Evolutionary conservation across 768 basidiomycete genomes (phyloP), one percentile per base, ranked within the genome.

Genomic region (Pleurotus tuber-regium): DNA sequence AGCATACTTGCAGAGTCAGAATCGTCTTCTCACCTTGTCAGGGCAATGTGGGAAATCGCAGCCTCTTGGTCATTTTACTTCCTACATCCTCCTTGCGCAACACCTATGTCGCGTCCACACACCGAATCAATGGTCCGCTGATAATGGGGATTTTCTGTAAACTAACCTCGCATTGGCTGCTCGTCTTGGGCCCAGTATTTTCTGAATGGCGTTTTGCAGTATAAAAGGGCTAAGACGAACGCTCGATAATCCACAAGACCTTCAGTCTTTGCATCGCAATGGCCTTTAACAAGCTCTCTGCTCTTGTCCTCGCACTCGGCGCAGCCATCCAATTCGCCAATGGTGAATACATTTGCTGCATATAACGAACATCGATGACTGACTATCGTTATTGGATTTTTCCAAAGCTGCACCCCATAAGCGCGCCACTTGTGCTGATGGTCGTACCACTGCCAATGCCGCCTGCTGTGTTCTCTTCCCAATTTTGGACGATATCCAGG

Each of bases 381-480:
- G 28, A n/a, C n/a, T n/a, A n/a, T n/a, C n/a, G n/a, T n/a, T n/a
- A n/a, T n/a, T n/a, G n/a, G n/a, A 18, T 10, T 25, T 47, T 36
- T 43, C 4, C n/a, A 19, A 23, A 23, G 43, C 43, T 29, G 25
- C 30, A 14, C 46, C 46, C 30, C 46, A 48, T n/a, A 64, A 59
- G 51, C 63, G 61, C 18, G 59, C 59, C 11, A 54, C 64, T 23
- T 65, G 67, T 50, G 54, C 65, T 7, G 66, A 66, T 51, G 67
- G 66, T 18, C 59, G 63, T 31, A 61, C 55, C n/a, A 63, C 59
- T 8, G 54, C 55, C 18, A 66, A 68, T 46, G 63, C 62, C 16
- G 63, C 61, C 5, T 65, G 63, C 35, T 65, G 63, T 41, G 57
- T 54, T n/a, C 49, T 63, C 26, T 65, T 63, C 57, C 62, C 61